Base-by-base conservation (phyloP, 139 green algal genomes). In the Picochlorum costavermella region DNA sequence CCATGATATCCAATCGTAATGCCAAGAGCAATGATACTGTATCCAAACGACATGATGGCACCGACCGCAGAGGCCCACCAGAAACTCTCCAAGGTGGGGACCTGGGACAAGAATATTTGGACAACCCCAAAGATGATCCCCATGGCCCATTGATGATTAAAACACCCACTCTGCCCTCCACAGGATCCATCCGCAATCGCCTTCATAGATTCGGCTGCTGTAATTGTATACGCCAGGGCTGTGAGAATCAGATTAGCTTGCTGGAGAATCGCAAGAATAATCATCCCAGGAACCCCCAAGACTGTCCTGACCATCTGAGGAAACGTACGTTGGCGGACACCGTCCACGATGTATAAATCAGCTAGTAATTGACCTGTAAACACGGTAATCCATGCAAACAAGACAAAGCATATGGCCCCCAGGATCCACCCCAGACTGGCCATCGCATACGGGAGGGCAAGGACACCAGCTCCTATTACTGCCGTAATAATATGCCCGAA, bases 231-330 rank as follows among this genome's bases (percentile, higher is more conserved):
- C 45, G 64, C 78, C 2, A 84, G 67, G 20, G 43, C 61, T 2
- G 61, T 79, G 0, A 77, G 64, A n/a, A 84, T 51, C 37, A 84
- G 65, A 49, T 76, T 83, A 14, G 66, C 16, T 25, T 80, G 64
- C 65, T 84, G 78, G 2, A 77, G 60, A 20, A 76, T 45, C 13
- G 50, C 57, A 17, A 79, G 45, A 0, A 56, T 62, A n/a, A 65
- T 59, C 23, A 31, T 43, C 20, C 53, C 51, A 20, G 30, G 36
- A 6, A 16, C 16, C 3, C 74, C 74, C 50, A 69, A 20, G n/a
- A 70, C 63, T n/a, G 29, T 69, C 51, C 45, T 23, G 16, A 71
- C 61, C 23, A 50, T 55, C 13, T 68, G 23, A 0, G 44, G 28
- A 25, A 66, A 68, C 2, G 44, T 36, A 14, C 30, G 3, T 13